Evolutionary conservation across 768 basidiomycete species (phyloP).

Genomic region (Podaxis carcinomalis): DNA sequence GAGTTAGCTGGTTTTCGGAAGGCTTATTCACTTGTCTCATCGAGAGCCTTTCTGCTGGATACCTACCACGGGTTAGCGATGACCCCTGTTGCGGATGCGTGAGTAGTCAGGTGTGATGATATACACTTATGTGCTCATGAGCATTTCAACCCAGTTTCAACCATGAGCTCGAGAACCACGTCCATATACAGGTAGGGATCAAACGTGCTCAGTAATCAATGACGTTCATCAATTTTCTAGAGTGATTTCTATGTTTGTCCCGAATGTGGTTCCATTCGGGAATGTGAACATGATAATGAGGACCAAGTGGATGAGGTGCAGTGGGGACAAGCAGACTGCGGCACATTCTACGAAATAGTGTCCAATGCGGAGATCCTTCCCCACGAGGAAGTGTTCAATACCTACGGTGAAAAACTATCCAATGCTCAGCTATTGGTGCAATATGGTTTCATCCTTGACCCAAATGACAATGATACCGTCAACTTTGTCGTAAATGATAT

Average conservation of each 20-base stretch:
- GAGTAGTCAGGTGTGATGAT: slow-evolving; percentile 23
- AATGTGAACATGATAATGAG: slow-evolving; percentile 63
- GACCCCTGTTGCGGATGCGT: slow-evolving; percentile 85
- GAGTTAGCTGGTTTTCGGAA: slow-evolving; percentile 41
- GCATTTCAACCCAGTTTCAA: slow-evolving; percentile 53
- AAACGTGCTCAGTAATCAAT: neutral
- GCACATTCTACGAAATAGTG: slow-evolving; percentile 64
- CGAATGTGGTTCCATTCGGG: slow-evolving; percentile 61
- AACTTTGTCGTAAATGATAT: slow-evolving; percentile 36
- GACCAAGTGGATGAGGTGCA: slow-evolving; percentile 8
- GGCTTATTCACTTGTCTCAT: slow-evolving; percentile 66
- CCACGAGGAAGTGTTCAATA: slow-evolving; percentile 66
- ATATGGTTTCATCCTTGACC: slow-evolving; percentile 75
- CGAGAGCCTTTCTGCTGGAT: slow-evolving; percentile 82
- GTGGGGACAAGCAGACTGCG: slow-evolving; percentile 18
- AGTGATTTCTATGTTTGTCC: slow-evolving; percentile 72
- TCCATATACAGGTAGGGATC: slow-evolving; percentile 64
- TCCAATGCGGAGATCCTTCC: slow-evolving; percentile 46
- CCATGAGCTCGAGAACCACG: slow-evolving; percentile 61
- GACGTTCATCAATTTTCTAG: slow-evolving; percentile 29
- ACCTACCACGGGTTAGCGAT: slow-evolving; percentile 76
- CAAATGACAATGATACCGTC: slow-evolving; percentile 63
- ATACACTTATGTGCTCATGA: slow-evolving; percentile 8
- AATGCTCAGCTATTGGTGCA: slow-evolving; percentile 64
- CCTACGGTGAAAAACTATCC: slow-evolving; percentile 61